phyloP scores from a whole-genome alignment of 495 filamentous ascomycete species.

The Neurospora sp. region DNA sequence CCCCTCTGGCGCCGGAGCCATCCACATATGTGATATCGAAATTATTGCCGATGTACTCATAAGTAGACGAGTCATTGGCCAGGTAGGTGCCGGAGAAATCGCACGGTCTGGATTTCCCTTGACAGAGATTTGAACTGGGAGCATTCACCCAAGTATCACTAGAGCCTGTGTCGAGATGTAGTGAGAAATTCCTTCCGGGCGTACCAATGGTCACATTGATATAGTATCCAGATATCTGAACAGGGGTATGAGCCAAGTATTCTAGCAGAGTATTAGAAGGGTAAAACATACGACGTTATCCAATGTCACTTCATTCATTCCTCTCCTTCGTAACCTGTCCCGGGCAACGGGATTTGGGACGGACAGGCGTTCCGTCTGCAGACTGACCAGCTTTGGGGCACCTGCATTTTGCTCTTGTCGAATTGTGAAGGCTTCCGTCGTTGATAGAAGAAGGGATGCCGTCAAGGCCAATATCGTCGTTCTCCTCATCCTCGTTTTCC shows the following conservation, averaged over 20 bases:
- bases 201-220: constrained; percentile 66
- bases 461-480: constrained; percentile 10
- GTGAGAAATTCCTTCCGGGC: constrained; percentile 49
- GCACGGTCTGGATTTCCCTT: constrained; percentile 37
- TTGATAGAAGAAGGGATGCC: constrained; percentile 11
- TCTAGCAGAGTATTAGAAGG: background rate
- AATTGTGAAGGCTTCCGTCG: constrained; percentile 9
- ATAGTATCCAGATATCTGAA: constrained; percentile 56
- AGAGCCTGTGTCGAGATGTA: constrained; percentile 76
- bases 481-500: constrained; percentile 9
- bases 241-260: background rate
- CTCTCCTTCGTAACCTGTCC: constrained; percentile 38
- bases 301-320: constrained; percentile 28
- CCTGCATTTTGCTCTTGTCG: constrained; percentile 10
- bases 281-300: constrained; percentile 36
- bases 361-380: constrained; percentile 35
- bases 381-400: constrained; percentile 34
- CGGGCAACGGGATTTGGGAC: constrained; percentile 29
- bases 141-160: constrained; percentile 87
- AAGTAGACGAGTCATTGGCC: constrained; percentile 72
- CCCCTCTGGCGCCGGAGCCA: constrained; percentile 66
- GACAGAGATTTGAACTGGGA: constrained; percentile 51
- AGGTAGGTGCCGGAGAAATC: constrained; percentile 53
- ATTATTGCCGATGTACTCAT: constrained; percentile 59
- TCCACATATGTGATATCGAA: constrained; percentile 95